These are phyloP conservation scores for Lipomyces starkeyi DNA, from an alignment of 805 yeast genomes.

Conservation along the genomic window DNA sequence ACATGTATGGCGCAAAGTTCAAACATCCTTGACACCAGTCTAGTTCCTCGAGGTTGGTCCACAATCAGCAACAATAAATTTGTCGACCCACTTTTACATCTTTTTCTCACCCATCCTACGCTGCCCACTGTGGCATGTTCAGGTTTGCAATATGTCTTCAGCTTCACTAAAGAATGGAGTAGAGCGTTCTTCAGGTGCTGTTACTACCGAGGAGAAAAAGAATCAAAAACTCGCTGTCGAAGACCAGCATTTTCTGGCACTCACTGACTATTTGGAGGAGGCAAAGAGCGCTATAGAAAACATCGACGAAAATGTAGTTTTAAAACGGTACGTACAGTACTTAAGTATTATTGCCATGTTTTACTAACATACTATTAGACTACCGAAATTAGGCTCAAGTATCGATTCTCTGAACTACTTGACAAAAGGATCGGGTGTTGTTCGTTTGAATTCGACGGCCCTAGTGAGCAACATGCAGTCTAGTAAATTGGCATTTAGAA, in stretches of 20 bases:
- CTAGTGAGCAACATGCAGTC: background rate
- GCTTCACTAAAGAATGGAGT: background rate
- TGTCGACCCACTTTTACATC: too few species aligned
- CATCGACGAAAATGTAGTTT: background rate
- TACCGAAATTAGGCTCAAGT: constrained; percentile 16
- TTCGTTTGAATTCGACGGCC: constrained; percentile 23
- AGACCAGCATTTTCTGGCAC: background rate
- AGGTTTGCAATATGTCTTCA: background rate
- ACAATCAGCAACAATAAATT: too few species aligned
- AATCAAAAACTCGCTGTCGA: background rate
- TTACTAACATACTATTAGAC: background rate
- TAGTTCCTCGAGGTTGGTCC: too few species aligned
- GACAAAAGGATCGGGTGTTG: constrained; percentile 16
- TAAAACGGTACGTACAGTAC: constrained; percentile 1
- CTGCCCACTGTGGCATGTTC: background rate
- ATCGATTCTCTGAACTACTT: constrained; percentile 9
- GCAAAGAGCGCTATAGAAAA: background rate
- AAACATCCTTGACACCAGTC: background rate
- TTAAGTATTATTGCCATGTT: background rate
- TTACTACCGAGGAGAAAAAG: background rate
- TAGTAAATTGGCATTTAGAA: constrained; percentile 36
- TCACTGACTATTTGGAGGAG: background rate
- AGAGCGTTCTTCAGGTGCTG: too few species aligned
- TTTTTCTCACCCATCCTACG: background rate
- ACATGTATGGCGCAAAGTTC: constrained; percentile 2